Evolutionary conservation across 1,284 basidiomycete genomes (phyloP), one percentile per base, ranked within the genome.

Genomic region (Agroathelia rolfsii): DNA sequence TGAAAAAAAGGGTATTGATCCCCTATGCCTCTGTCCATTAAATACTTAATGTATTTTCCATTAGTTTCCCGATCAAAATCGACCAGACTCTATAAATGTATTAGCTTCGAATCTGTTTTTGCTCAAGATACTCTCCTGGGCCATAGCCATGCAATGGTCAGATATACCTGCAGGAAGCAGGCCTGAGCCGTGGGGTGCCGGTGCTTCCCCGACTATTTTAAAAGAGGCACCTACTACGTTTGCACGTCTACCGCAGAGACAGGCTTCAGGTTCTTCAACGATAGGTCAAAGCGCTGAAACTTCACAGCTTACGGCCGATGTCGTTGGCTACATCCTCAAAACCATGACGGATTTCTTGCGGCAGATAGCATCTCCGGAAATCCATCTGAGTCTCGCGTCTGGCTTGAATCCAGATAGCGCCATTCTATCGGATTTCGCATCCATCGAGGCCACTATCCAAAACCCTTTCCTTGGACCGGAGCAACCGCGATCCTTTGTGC

Each of bases 51-150:
- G 19, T 39, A 27, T 23, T 35, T 28, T 12, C 19, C 13, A 9
- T 37, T 41, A 74, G 66, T 68, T 72, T 61, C 60, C 65, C 35
- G 70, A 76, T 45, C 40, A 51, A 16, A 58, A 60, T 24, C 65
- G 68, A 29, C 63, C 69, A 38, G 62, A 71, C 38, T 66, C 76
- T 0, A 63, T 84, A 15, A 80, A 87, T 41, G 70, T 82, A 32
- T 69, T 94, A 6, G 88, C 94, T 49, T 94, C 90, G 0, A 87
- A 94, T 52, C 66, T 95, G 1, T 89, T 89, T 47, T 59, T 95
- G 18, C 67, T 95, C 44, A 89, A 94, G 56, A 76, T 94, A 24
- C 60, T 96, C 12, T 72, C 81, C 21, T 69, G 71, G 50, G 75
- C 72, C 40, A 72, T 95, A 64, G 75, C 84, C 8, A 77, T 83